Evolutionary conservation across 2,329 filamentous ascomycete species (phyloP), one percentile per base, ranked within the genome.

Genomic region (Teratosphaeria zuluensis): DNA sequence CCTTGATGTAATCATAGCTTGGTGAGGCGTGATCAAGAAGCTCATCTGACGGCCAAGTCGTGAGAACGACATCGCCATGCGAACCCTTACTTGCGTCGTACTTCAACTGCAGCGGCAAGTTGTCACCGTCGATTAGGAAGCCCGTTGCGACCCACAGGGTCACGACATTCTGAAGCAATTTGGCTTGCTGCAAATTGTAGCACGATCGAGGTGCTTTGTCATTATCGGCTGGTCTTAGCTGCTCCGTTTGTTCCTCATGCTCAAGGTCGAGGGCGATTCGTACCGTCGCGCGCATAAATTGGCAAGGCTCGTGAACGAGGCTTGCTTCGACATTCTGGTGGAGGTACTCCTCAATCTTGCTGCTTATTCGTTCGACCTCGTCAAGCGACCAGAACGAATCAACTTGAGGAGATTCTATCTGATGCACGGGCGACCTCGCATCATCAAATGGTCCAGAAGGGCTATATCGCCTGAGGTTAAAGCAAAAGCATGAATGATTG

Each of bases 81-180:
- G 58, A 58, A 7, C 51, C 9, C n/a, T 53, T 46, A n/a, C 21
- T 31, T 2, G 61, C 75, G 63, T 80, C 80, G 56, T 75, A 76
- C 64, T 75, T 80, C 3, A 80, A 70, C 59, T 79, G 76, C 75
- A 79, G 80, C 54, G 72, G 71, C 28, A 80, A 63, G 28, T 77
- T 74, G 3, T 62, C 33, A 9, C 62, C 53, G 21, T 52, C 77
- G n/a, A 78, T 77, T 16, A 84, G 74, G 53, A 84, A 75, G 46
- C 77, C 75, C 7, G 81, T 84, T 14, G 78, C 76, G 32, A 80
- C 75, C 81, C 81, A 84, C 4, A 85, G 72, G 62, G 84, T 80
- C 53, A 84, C 69, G 1, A 77, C 76, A 51, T 80, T 77, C 19
- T 76, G 71, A 12, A 84, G 70, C 9, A 83, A 70, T 16, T 71